These are phyloP conservation scores for Microdochium nivale DNA, from an alignment of 2,329 filamentous ascomycete species.

Conservation along the genomic window DNA sequence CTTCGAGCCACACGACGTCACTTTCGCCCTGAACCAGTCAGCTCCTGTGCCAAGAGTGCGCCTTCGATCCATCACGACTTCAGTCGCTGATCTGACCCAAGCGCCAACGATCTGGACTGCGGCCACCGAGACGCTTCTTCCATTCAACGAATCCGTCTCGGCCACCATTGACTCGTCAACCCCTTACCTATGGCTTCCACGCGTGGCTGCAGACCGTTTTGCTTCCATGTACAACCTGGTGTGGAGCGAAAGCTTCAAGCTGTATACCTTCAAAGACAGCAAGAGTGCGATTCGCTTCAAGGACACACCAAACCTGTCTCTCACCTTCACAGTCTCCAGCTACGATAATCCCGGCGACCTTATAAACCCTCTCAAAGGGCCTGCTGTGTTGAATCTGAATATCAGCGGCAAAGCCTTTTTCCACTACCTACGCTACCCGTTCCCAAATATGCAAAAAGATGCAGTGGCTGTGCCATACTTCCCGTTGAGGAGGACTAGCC, in stretches of 20 bases:
- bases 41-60: conserved; percentile 49
- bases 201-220: conserved; percentile 53
- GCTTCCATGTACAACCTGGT: conserved; percentile 54
- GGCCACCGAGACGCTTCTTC: conserved; percentile 26
- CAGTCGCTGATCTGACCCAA: conserved; percentile 20
- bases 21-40: conserved; percentile 47
- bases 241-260: conserved; percentile 52
- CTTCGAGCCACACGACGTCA: conserved; percentile 50
- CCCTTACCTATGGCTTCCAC: conserved; percentile 55
- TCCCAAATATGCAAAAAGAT: conserved; percentile 34
- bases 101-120: conserved; percentile 30
- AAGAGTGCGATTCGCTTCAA: conserved; percentile 40
- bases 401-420: conserved; percentile 42
- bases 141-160: conserved; percentile 36
- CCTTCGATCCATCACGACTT: conserved; percentile 47
- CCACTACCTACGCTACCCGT: conserved; percentile 40
- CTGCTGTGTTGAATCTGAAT: conserved; percentile 48
- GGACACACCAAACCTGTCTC: conserved; percentile 34
- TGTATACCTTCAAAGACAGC: conserved; percentile 56
- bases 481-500: conserved; percentile 48
- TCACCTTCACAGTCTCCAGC: conserved; percentile 50
- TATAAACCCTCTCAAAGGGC: conserved; percentile 35
- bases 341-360: conserved; percentile 44
- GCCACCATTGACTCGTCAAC: conserved; percentile 56
- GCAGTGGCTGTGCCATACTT: conserved; percentile 51